Percentiles rank a stretch among this genome's conserved stretches.
phyloP scores from a whole-genome alignment of 306 rosid species.

The Cucumis melo region DNA sequence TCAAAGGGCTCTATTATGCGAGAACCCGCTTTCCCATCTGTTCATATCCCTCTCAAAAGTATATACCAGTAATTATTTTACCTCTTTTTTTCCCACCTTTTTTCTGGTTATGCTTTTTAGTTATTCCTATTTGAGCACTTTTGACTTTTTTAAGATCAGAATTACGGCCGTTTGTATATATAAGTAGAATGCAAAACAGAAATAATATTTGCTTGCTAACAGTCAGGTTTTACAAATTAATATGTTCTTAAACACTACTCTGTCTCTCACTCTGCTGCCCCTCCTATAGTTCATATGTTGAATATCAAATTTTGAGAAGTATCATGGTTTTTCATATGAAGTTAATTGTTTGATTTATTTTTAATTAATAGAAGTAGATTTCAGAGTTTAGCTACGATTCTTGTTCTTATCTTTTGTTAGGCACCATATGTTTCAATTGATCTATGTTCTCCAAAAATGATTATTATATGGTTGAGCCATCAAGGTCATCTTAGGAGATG shows the following conservation, averaged over 20 bases:
- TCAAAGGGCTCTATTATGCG: neutral
- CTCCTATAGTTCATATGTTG: neutral
- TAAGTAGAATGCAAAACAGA: slow-evolving; percentile 49
- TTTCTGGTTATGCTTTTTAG: neutral
- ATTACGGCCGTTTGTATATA: slow-evolving; percentile 57
- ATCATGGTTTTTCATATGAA: neutral
- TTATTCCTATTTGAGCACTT: slow-evolving; percentile 13
- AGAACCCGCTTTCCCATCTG: slow-evolving; percentile 23
- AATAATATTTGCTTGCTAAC: slow-evolving; percentile 24
- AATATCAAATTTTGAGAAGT: too few relatives aligned
- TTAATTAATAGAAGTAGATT: too few relatives aligned
- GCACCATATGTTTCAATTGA: too few relatives aligned
- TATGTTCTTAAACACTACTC: neutral
- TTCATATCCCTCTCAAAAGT: slow-evolving; percentile 27
- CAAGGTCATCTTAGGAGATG: too few relatives aligned
- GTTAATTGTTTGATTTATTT: neutral
- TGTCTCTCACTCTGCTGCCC: neutral
- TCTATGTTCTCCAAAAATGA: too few relatives aligned
- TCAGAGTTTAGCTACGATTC: too few relatives aligned
- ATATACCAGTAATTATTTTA: slow-evolving; percentile 29
- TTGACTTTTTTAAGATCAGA: slow-evolving; percentile 21
- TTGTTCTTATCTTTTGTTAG: too few relatives aligned
- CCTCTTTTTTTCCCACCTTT: neutral
- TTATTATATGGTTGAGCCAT: too few relatives aligned
- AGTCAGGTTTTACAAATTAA: slow-evolving; percentile 24